Base-by-base conservation (phyloP, 805 yeast species). In the Saturnispora mendoncae region DNA sequence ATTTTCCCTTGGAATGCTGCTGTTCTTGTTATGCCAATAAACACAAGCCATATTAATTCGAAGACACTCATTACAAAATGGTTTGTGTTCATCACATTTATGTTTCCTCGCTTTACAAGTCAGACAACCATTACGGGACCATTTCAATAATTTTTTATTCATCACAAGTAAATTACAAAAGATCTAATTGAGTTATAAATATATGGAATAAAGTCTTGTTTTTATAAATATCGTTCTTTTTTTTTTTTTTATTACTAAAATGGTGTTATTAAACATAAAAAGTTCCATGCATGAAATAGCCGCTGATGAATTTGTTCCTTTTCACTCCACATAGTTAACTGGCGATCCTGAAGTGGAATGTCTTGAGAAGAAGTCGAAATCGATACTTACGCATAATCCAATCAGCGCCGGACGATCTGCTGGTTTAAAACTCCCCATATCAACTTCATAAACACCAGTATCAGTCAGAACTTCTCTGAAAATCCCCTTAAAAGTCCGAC, bases 291-390 rank as follows among this genome's bases (percentile, higher is more conserved):
- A 27, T 27, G 15, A n/a, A 27, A 27, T 10, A 27, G 13, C 15
- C 30, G 6, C 14, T 10, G 14, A 27, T 10, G 10, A 23, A 7
- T 10, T 23, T 10, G 26, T 23, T 10, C 6, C 6, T 23, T 10
- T 9, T 25, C 17, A 34, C 8, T 34, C 56, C 21, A 48, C 49
- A 2, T 49, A 30, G 19, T 53, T 34, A 6, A 71, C 51, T 13
- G 79, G 72, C 23, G 73, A 17, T 72, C 72, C 29, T 78, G 69
- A 12, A 18, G 71, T 69, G 15, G 90, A 79, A 58, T 88, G 97
- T 58, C 97, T 73, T n/a, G 95, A 84, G 61, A 92, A 92, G 64
- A 88, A 92, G 62, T 92, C 98, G 61, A 86, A 92, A 60, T 92
- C 98, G 46, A 92, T 81, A 44, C 94, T 82, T 2, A 92, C 80